Percentiles rank a stretch among this genome's conserved stretches.
Conservation (phyloP, 2,329 filamentous ascomycete species). For the Didymella segeticola region DNA sequence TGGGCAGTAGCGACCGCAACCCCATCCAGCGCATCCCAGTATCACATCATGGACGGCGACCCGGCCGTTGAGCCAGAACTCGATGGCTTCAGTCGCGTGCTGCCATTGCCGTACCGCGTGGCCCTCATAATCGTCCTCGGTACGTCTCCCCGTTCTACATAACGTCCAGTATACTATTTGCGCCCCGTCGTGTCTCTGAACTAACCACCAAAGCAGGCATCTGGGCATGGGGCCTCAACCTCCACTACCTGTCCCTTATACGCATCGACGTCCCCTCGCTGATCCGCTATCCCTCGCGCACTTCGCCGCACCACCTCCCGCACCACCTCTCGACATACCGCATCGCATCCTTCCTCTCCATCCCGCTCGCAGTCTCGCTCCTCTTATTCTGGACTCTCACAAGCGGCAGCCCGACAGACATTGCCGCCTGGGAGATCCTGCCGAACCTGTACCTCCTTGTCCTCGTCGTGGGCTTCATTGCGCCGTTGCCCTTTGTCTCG, state of each 20-base stretch:
- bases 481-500: slow-evolving; percentile 74
- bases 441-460: slow-evolving; percentile 83
- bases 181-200: background rate
- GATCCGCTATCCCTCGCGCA: slow-evolving; percentile 82
- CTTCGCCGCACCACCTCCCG: slow-evolving; percentile 71
- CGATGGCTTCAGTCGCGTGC: slow-evolving; percentile 84
- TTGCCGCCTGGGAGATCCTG: slow-evolving; percentile 81
- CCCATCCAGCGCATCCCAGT: slow-evolving; percentile 25
- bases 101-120: slow-evolving; percentile 89
- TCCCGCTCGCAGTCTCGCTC: slow-evolving; percentile 74
- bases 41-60: slow-evolving; percentile 71
- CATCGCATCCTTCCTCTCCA: slow-evolving; percentile 77
- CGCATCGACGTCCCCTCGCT: slow-evolving; percentile 88
- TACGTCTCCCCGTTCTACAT: slow-evolving; percentile 52
- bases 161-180: background rate
- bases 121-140: slow-evolving; percentile 85
- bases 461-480: slow-evolving; percentile 72
- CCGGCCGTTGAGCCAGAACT: slow-evolving; percentile 70
- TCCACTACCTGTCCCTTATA: slow-evolving; percentile 80
- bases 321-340: slow-evolving; percentile 87
- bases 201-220: slow-evolving; percentile 65
- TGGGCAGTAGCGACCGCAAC: slow-evolving; percentile 33
- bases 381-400: slow-evolving; percentile 85
- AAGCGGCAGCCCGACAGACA: slow-evolving; percentile 70
- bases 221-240: slow-evolving; percentile 94